Evolutionary conservation across 768 basidiomycete species (phyloP), one percentile per base, ranked within the genome.

Genomic region (Phanerochaete carnosa): DNA sequence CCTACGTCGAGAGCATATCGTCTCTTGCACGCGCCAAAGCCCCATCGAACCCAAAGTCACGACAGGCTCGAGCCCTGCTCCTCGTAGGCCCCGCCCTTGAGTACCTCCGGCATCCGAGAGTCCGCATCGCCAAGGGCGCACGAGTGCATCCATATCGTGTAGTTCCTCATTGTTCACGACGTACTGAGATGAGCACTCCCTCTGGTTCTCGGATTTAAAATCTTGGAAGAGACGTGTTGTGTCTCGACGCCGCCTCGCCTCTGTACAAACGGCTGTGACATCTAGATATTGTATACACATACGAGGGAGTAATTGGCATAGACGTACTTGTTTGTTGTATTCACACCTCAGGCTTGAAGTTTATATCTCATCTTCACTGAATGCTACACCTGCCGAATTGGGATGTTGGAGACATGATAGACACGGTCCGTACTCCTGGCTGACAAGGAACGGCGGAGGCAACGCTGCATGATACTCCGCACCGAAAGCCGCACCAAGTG

Each of bases 61-160:
- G 62, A 16, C 52, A 62, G 16, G 60, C 61, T 23, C 66, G 57
- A 52, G 73, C 79, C 0, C 66, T 83, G 25, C 74, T 88, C 33
- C 70, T 85, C 55, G 75, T 84, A 15, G 86, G 85, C 1, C 74
- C 76, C 1, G 79, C 80, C 0, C 65, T 85, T 16, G 73, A 78
- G 45, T 70, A 73, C 22, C 71, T 86, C 50, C 82, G 84, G 56
- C 73, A 77, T 12, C 74, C 78, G 0, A 70, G 74, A 33, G 69
- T 73, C 9, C 77, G 70, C 19, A 62, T 83, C 28, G 72, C 76
- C 15, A 77, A 77, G 61, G 81, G 82, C 37, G 75, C 80, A 9
- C 77, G 82, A 23, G 63, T 88, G 8, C 81, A 83, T 62, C 86
- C 87, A 2, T 89, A 87, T 69, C 80, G 80, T 62, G 73, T 84